Evolutionary conservation across 768 basidiomycete species (phyloP), one percentile per base, ranked within the genome.

Genomic region (Termitomyces sp.): DNA sequence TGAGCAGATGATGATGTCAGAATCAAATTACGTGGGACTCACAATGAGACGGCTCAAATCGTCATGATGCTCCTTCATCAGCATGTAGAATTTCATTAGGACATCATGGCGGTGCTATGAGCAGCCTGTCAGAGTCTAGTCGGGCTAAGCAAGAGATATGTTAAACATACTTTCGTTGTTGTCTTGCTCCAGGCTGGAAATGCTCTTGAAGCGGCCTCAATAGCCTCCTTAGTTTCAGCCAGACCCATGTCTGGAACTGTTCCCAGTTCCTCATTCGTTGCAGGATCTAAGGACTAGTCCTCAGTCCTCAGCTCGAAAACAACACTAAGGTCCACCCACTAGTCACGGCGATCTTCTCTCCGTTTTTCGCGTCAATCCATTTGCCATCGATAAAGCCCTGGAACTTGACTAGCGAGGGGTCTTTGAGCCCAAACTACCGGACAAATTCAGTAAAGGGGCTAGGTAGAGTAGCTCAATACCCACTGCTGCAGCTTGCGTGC

Each of bases 21-120:
- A 31, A 68, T 55, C 14, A 54, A 46, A 19, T 14, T 47, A 43
- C 50, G 35, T 23, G 54, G 26, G 35, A 75, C 87, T 67, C 51
- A 91, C 92, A 62, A 97, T 91, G 57, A 99, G 82, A 44, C 89
- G 82, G 3, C 84, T 83, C 38, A 99, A 76, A 68, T 99, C 97
- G 37, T 97, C 93, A 37, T 85, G 75, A 68, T 97, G 82, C 65
- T 91, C 83, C 62, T 82, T 76, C 88, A 96, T 88, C 53, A 96
- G 78, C 19, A 73, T 70, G 70, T 80, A 88, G 59, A 97, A 79
- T 62, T 91, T 94, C 69, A 84, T 71, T 50, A 98, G 76, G 56
- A 94, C 76, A 64, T 94, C 90, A 63, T 94, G 91, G 43, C 94
- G 85, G 53, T 88, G 69, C 87, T 93, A 64, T 31, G 61, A 28